phyloP scores from a whole-genome alignment of 768 basidiomycete genomes.

The Lanmaoa pseudosensibilis region DNA sequence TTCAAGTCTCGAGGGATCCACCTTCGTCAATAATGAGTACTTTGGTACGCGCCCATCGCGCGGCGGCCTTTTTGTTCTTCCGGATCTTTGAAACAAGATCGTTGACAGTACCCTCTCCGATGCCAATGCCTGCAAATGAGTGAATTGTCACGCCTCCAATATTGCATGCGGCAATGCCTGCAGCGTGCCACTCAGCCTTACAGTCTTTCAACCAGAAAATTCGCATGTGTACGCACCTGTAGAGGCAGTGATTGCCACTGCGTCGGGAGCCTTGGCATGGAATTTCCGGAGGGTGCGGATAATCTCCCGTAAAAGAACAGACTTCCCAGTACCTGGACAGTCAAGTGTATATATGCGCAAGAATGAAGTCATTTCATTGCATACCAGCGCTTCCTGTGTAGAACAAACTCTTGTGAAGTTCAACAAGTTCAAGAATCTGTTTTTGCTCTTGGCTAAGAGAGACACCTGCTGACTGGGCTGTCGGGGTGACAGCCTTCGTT shows the following conservation, averaged over 20 bases:
- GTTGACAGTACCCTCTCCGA: conserved; percentile 67
- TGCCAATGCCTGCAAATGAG: conserved; percentile 92
- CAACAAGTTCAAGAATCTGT: conserved; percentile 76
- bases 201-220: background rate
- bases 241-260: conserved; percentile 91
- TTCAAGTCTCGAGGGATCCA: conserved; percentile 23
- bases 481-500: conserved; percentile 1
- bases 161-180: conserved; percentile 94
- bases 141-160: conserved; percentile 96
- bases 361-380: conserved; percentile 26
- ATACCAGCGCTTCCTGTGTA: conserved; percentile 97
- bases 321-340: conserved; percentile 87
- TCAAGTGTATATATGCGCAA: conserved; percentile 17
- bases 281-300: conserved; percentile 70
- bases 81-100: conserved; percentile 63
- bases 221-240: conserved; percentile 55
- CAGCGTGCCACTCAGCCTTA: background rate
- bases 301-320: conserved; percentile 89
- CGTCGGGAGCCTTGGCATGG: conserved; percentile 55
- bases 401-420: conserved; percentile 75
- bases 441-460: conserved; percentile 85
- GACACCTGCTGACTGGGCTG: conserved; percentile 39
- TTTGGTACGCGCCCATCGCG: conserved; percentile 81
- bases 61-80: conserved; percentile 80
- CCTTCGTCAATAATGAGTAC: conserved; percentile 86